Base-by-base conservation (phyloP, 2,329 filamentous ascomycete species). In the Verticillium dahliae region DNA sequence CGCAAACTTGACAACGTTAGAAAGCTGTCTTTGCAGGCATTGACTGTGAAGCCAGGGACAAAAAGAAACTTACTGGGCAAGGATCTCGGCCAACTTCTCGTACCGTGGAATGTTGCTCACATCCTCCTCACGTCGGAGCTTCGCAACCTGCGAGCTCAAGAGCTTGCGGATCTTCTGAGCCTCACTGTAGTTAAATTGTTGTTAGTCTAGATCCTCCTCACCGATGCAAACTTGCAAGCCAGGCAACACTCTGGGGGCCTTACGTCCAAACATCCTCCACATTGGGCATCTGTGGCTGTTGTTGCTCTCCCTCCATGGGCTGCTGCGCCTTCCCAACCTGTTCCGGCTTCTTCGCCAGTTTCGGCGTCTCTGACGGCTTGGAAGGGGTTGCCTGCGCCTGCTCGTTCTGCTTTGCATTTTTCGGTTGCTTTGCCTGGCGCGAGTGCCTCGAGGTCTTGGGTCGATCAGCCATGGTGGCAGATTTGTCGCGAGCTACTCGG, bases 1-100 rank as follows among this genome's bases (percentile, higher is more conserved):
- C 91, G 91, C 73, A 90, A 87, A 67, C 88, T 90, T 69, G 58
- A 56, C 56, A 55, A 15, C 52, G 62, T 71, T 57, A 66, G 61
- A 54, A 61, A 31, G 27, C 3, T 3, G 13, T 37, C 2, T 18
- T 39, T 14, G 5, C 22, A 38, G 33, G 55, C 13, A n/a, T 27
- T 7, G 5, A 14, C 34, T 39, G 9, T n/a, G 27, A 33, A 54
- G 27, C 27, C 45, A 18, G 18, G 50, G 59, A 33, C 14, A 61
- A 63, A 60, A 62, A 41, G 54, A 6, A 65, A 66, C 76, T 69
- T 68, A 80, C 77, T 75, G 73, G 59, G 78, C 74, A 69, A 82
- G 69, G 61, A 74, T 65, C 37, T 74, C 71, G 65, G 81, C 79
- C 55, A 80, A 68, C 60, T 74, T 71, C 62, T 81, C 76, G 60